Conservation (phyloP, 306 rosid species). For the Lathyrus aphaca region DNA sequence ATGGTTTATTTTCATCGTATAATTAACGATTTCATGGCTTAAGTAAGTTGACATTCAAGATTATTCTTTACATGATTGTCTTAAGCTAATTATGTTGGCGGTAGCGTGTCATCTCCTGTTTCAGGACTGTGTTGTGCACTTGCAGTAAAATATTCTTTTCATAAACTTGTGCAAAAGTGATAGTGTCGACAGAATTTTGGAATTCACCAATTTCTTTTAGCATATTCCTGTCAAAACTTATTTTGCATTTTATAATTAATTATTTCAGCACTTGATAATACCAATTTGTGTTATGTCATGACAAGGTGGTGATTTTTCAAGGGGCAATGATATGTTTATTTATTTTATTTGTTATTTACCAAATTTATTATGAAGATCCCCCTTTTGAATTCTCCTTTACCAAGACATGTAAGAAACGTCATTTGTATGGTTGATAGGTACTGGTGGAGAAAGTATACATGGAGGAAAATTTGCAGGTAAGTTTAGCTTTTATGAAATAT, state of each 20-base stretch:
- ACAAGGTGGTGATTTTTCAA: conserved; percentile 98
- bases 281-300: conserved; percentile 32
- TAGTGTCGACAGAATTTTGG: conserved; percentile 19
- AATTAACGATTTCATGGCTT: conserved; percentile 95
- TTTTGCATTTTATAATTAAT: conserved; percentile 6
- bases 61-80: conserved; percentile 26
- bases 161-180: conserved; percentile 20
- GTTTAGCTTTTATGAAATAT: conserved; percentile 26
- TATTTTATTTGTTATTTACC: conserved; percentile 33
- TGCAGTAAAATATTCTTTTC: conserved; percentile 13
- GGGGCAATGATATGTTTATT: conserved; percentile 75
- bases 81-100: conserved; percentile 26
- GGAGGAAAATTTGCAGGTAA: conserved; percentile 97
- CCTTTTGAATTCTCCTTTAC: conserved; percentile 42
- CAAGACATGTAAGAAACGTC: conserved; percentile 46
- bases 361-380: conserved; percentile 38
- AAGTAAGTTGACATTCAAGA: conserved; percentile 60
- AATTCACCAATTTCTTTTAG: neutral
- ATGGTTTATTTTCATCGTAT: conserved; percentile 91
- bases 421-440: conserved; percentile 72
- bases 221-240: neutral
- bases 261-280: conserved; percentile 29
- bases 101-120: conserved; percentile 18
- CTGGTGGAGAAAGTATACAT: conserved; percentile 96
- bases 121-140: conserved; percentile 12